Evolutionary conservation across 2,329 filamentous ascomycete species (phyloP).

Genomic region (Talaromyces sp.): DNA sequence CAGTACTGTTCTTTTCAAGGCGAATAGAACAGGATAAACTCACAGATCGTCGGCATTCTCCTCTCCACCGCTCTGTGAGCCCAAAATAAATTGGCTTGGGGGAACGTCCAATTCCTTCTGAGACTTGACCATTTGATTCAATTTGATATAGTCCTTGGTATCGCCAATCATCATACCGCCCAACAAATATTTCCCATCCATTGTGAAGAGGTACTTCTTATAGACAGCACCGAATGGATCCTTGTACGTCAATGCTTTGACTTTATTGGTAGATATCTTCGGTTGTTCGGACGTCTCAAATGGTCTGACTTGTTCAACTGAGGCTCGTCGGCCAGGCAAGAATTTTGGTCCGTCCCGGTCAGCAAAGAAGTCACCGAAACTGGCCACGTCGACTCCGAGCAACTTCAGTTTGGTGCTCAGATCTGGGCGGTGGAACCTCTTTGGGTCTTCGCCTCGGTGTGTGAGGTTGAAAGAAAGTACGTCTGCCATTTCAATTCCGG

Average conservation of each 20-base stretch:
- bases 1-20: neutral
- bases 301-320: constrained; percentile 28
- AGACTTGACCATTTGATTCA: constrained; percentile 80
- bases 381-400: constrained; percentile 83
- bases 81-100: constrained; percentile 77
- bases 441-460: constrained; percentile 63
- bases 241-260: constrained; percentile 81
- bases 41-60: constrained; percentile 68
- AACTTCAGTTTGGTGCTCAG: constrained; percentile 89
- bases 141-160: constrained; percentile 81
- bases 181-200: constrained; percentile 82
- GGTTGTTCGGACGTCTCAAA: constrained; percentile 36
- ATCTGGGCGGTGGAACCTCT: constrained; percentile 74
- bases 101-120: constrained; percentile 73
- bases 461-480: constrained; percentile 88
- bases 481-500: constrained; percentile 88
- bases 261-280: constrained; percentile 28
- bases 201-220: constrained; percentile 89
- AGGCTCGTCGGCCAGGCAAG: constrained; percentile 55
- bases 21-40: constrained; percentile 21
- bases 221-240: constrained; percentile 85
- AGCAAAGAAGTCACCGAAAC: constrained; percentile 90
- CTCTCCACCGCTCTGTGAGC: constrained; percentile 66
- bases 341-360: constrained; percentile 75
- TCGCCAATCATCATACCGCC: constrained; percentile 99